phyloP scores from a whole-genome alignment of 1,284 basidiomycete species.

The Lignosus rhinocerotis region DNA sequence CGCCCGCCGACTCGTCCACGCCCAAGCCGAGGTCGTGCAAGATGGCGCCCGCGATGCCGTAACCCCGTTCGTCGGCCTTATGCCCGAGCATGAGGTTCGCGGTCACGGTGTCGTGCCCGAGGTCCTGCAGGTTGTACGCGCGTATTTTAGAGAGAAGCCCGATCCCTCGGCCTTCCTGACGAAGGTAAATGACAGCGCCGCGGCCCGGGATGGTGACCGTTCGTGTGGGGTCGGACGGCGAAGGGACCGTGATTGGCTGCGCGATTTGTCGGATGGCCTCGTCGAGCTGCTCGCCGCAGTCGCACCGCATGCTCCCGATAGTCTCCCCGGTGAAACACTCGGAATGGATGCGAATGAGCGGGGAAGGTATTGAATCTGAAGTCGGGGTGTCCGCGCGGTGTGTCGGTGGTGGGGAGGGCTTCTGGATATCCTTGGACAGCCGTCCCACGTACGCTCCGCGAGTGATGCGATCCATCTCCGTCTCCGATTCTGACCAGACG shows the following conservation, averaged over 20 bases:
- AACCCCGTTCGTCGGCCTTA: slow-evolving; percentile 91
- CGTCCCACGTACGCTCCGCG: slow-evolving; percentile 93
- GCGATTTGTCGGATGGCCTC: slow-evolving; percentile 94
- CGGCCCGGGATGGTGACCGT: slow-evolving; percentile 66
- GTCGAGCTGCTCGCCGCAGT: slow-evolving; percentile 98
- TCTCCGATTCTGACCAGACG: slow-evolving; percentile 85
- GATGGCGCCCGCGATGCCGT: slow-evolving; percentile 91
- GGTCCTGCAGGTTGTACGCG: slow-evolving; percentile 97
- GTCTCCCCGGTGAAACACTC: slow-evolving; percentile 99
- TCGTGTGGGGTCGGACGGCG: slow-evolving; percentile 33
- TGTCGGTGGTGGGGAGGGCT: slow-evolving; percentile 48
- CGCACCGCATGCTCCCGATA: slow-evolving; percentile 97
- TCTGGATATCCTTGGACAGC: slow-evolving; percentile 61
- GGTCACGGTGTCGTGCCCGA: slow-evolving; percentile 97
- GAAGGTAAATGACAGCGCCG: slow-evolving; percentile 95
- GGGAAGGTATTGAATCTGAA: slow-evolving; percentile 55
- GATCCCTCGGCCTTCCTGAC: slow-evolving; percentile 99
- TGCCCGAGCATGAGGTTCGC: slow-evolving; percentile 97
- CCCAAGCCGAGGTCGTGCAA: slow-evolving; percentile 85
- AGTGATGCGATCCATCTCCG: slow-evolving; percentile 91
- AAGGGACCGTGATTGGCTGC: slow-evolving; percentile 58
- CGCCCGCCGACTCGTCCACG: slow-evolving; percentile 54
- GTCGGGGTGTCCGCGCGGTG: slow-evolving; percentile 20
- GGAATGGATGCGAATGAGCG: slow-evolving; percentile 94
- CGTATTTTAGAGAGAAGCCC: slow-evolving; percentile 95